Conservation (phyloP, 768 basidiomycete species). For the Podaxis pistillaris region DNA sequence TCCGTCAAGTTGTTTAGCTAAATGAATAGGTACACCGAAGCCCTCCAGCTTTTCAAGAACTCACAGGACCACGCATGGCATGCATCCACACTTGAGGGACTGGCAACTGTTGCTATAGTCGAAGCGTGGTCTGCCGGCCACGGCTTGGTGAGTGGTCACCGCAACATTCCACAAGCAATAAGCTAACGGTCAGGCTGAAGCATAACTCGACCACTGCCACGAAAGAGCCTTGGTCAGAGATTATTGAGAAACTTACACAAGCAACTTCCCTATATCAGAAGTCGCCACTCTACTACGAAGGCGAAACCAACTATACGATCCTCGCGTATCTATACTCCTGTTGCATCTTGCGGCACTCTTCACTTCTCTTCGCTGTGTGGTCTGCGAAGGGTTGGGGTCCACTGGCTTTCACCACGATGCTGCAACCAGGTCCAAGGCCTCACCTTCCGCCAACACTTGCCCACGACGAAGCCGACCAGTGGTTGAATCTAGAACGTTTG, state of each 20-base stretch:
- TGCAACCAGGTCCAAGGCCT: slow-evolving; percentile 60
- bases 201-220: slow-evolving; percentile 48
- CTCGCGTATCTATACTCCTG: slow-evolving; percentile 67
- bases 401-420: slow-evolving; percentile 71
- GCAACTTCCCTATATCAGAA: slow-evolving; percentile 62
- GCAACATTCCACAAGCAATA: neutral
- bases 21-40: slow-evolving; percentile 78
- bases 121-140: slow-evolving; percentile 83
- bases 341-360: slow-evolving; percentile 69
- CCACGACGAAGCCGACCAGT: slow-evolving; percentile 41
- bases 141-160: slow-evolving; percentile 55
- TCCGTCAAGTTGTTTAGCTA: slow-evolving; percentile 16
- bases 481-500: slow-evolving; percentile 61
- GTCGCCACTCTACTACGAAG: slow-evolving; percentile 46
- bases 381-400: slow-evolving; percentile 88
- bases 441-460: slow-evolving; percentile 60
- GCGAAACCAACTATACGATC: slow-evolving; percentile 58
- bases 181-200: slow-evolving; percentile 31
- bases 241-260: slow-evolving; percentile 72
- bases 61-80: slow-evolving; percentile 86
- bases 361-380: slow-evolving; percentile 77
- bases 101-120: slow-evolving; percentile 74
- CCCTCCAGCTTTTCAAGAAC: slow-evolving; percentile 70
- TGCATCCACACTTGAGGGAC: slow-evolving; percentile 82
- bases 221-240: slow-evolving; percentile 76